Evolutionary conservation across 176 grass and related monocot genomes (phyloP).

Genomic region (Triticum timopheevii): DNA sequence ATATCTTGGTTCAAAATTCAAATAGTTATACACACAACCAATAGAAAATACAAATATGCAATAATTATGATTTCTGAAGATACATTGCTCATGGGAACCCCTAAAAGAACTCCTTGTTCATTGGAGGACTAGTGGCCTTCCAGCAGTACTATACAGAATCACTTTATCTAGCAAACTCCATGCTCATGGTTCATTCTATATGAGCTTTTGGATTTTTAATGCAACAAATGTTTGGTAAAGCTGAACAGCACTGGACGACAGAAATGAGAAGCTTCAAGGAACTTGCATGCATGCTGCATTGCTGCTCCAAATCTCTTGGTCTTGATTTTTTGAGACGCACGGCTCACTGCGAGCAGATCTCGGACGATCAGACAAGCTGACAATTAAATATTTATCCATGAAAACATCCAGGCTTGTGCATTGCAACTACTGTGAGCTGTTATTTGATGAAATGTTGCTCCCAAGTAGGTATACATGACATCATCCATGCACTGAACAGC

Average conservation of each 20-base stretch:
- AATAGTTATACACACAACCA: neutral
- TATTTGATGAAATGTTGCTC: neutral
- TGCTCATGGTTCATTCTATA: neutral
- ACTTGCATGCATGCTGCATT: constrained; percentile 13
- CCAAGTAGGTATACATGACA: neutral
- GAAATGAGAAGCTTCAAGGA: constrained; percentile 38
- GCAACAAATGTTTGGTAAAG: neutral
- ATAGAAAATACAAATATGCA: neutral
- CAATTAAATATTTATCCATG: neutral
- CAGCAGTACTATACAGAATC: neutral
- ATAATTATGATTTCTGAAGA: neutral
- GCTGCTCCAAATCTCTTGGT: constrained; percentile 19
- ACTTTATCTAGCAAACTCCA: neutral
- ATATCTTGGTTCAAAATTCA: neutral
- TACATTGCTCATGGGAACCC: neutral
- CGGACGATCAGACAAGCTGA: neutral
- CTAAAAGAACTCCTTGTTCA: neutral
- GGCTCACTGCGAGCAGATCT: constrained; percentile 31
- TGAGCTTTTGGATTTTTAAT: neutral
- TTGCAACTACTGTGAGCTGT: neutral
- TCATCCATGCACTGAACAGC: neutral
- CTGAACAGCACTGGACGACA: constrained; percentile 8
- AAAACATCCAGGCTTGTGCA: neutral
- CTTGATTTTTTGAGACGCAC: constrained; percentile 20
- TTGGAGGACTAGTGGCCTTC: neutral